Percentiles rank a stretch among this genome's conserved stretches.
Conservation (phyloP, 2,329 filamentous ascomycete species). For the Colletotrichum melonis region DNA sequence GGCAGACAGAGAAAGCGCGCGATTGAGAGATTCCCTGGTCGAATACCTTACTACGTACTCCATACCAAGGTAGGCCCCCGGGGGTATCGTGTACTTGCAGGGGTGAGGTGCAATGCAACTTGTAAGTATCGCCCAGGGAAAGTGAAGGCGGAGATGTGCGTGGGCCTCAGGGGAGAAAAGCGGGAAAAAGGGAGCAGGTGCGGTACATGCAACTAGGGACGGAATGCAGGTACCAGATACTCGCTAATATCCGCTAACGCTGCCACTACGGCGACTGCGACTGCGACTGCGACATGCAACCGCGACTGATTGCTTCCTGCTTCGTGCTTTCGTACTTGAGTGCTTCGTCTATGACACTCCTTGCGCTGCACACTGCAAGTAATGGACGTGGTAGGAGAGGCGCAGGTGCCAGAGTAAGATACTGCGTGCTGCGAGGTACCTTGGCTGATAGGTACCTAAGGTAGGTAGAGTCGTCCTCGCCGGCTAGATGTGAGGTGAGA, state of each 20-base stretch:
- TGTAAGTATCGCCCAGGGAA: slow-evolving; percentile 31
- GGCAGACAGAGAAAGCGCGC: background rate
- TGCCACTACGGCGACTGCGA: slow-evolving; percentile 20
- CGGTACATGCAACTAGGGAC: slow-evolving; percentile 29
- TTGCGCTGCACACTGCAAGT: background rate
- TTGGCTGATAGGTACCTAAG: background rate
- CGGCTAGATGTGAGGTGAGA: background rate
- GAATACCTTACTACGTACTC: background rate
- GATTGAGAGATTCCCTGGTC: background rate
- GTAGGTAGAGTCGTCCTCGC: background rate
- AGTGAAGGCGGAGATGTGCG: slow-evolving; percentile 35
- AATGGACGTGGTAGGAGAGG: background rate
- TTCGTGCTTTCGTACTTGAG: background rate
- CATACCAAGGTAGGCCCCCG: slow-evolving; percentile 3
- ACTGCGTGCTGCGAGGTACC: background rate
- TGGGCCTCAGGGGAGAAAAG: slow-evolving; percentile 27
- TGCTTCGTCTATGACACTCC: background rate
- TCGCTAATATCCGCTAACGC: slow-evolving; percentile 32
- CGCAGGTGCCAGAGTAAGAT: background rate
- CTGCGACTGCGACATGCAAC: slow-evolving; percentile 3
- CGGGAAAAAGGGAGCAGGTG: slow-evolving; percentile 30
- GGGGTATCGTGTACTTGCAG: slow-evolving; percentile 35
- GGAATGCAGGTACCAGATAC: slow-evolving; percentile 35
- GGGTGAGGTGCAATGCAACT: slow-evolving; percentile 25
- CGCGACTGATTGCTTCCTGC: slow-evolving; percentile 5